Base-by-base conservation (phyloP, 78 protist species). In the Guillardia theta region DNA sequence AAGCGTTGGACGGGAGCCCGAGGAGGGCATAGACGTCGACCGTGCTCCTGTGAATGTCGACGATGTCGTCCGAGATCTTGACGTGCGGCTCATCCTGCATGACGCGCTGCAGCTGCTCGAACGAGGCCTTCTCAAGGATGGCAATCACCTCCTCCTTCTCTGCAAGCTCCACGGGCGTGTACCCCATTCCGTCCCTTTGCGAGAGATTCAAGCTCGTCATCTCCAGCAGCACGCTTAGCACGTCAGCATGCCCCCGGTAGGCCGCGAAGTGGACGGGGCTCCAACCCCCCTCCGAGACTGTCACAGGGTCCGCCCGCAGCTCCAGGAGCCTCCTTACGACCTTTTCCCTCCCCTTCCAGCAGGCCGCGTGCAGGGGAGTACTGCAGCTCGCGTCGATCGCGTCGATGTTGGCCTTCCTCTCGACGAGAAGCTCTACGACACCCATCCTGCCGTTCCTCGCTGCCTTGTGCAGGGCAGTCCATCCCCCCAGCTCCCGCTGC, bases 391-490 rank as follows among this genome's bases (percentile, higher is more conserved):
- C 83, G 83, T 70, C 83, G 41, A 24, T 70, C 45, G 41, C 83
- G 46, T 70, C 83, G 36, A 70, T 1, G 83, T 70, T 43, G 27
- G 83, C 83, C 5, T 33, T 70, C 4, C 36, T 4, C 36, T 70
- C 22, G 4, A 70, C 1, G 36, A 70, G 83, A 43, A 33, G 36
- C 21, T 1, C 22, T 15, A 70, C 83, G 46, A 70, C 36, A 36
- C 36, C 83, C 45, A 33, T 43, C 41, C 36, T 70, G 36, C 83
- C 83, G 1, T 70, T 70, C 45, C 83, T 24, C 41, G 83, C 83
- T 12, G 83, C 83, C 41, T 70, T 70, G 83, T 70, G 83, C 83
- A 70, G 83, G 10, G 83, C 83, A 15, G 83, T 70, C 83, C 83
- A 70, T 24, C 83, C 83, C 12, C 83, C 83, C 1, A 43, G 83